Base-by-base conservation (phyloP, 495 filamentous ascomycete species). In the Hypoxylon fuscum region DNA sequence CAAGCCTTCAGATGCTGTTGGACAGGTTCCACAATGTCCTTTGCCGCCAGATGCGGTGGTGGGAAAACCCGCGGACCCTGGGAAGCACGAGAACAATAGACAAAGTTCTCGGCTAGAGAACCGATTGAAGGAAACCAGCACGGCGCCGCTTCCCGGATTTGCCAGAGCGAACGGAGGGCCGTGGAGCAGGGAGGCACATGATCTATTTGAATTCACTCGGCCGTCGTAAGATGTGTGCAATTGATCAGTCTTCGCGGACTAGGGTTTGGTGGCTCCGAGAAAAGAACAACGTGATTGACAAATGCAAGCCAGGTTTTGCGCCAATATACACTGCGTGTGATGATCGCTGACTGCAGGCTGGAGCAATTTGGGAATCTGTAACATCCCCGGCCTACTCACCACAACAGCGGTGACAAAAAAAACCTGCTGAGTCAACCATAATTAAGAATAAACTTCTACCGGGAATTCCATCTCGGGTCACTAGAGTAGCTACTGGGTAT, bases 121-220 rank as follows among this genome's bases (percentile, higher is more conserved):
- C 45, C 51, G 52, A 22, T 63, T 44, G 34, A 73, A 42, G 31
- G 23, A 59, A 14, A 8, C 42, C 29, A 17, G 14, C 21, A 40
- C 43, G 34, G 43, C 25, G 7, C 31, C 70, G 25, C 55, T 69
- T 51, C 71, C 74, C 12, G 77, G 74, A n/a, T 81, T 81, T 32
- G 45, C 55, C 10, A 73, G 68, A 59, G 73, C 69, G 17, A 76
- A 67, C 42, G 74, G 69, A 15, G 82, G 81, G 1, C 76, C 81
- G 1, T 84, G 82, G 81, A 83, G 82, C 59, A 76, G 75, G 44
- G 80, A 85, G 53, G 79, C 81, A 7, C 64, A 77, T 55, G 82
- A 85, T 54, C 61, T 85, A 14, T 73, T 83, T 54, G 80, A 77
- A 35, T 73, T 66, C 17, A 76, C 73, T 8, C 74, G 77, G 8